phyloP scores from a whole-genome alignment of 352 stramenopile genomes.

The Globisporangium orthogonon region DNA sequence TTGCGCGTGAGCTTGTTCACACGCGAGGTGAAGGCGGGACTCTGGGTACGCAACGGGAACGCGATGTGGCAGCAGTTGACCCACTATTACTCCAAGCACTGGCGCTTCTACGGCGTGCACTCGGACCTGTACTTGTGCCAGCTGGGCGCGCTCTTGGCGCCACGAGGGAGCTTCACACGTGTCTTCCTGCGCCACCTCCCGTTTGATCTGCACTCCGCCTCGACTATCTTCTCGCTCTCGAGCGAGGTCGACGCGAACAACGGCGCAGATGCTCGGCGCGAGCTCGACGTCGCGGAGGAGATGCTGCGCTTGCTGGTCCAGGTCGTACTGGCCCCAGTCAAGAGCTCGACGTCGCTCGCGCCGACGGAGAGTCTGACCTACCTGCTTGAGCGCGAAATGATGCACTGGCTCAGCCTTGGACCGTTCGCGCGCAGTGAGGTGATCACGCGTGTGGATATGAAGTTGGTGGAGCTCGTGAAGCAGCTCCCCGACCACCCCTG shows the following conservation, averaged over 20 bases:
- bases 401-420: slow-evolving; percentile 70
- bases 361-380: slow-evolving; percentile 24
- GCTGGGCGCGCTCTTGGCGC: slow-evolving; percentile 41
- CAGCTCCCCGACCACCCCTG: slow-evolving; percentile 42
- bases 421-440: slow-evolving; percentile 68
- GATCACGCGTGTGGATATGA: slow-evolving; percentile 53
- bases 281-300: slow-evolving; percentile 56
- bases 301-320: slow-evolving; percentile 55
- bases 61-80: slow-evolving; percentile 77
- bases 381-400: slow-evolving; percentile 64
- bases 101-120: slow-evolving; percentile 70
- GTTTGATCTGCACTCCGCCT: slow-evolving; percentile 13
- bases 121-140: slow-evolving; percentile 69
- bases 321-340: slow-evolving; percentile 49
- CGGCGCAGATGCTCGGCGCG: slow-evolving; percentile 20
- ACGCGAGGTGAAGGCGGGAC: slow-evolving; percentile 61
- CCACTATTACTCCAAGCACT: slow-evolving; percentile 80
- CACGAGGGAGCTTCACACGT: slow-evolving; percentile 39
- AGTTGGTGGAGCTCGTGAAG: slow-evolving; percentile 73
- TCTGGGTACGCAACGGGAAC: slow-evolving; percentile 76
- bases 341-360: slow-evolving; percentile 26
- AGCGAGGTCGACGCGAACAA: background rate
- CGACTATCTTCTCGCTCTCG: slow-evolving; percentile 6
- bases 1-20: slow-evolving; percentile 59
- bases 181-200: slow-evolving; percentile 55